Percentiles rank a stretch among this genome's conserved stretches.
Evolutionary conservation across 192 early-diverging fungal genomes (phyloP).

Genomic region (Rhizophagus clarus): DNA sequence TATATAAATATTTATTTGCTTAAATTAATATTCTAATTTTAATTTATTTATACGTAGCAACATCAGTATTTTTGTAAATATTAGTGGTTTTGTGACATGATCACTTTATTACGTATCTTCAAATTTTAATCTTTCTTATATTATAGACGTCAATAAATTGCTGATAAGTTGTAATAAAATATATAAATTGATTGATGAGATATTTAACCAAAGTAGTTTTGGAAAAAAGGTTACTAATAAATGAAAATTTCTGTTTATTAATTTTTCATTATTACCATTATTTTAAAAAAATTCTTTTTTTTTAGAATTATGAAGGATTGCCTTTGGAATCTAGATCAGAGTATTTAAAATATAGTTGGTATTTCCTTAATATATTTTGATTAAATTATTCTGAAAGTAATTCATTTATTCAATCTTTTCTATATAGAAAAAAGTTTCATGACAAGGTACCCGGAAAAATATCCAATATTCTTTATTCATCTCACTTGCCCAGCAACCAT

Average conservation of each 20-base stretch:
- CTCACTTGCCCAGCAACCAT: conserved; percentile 46
- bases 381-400: not conserved
- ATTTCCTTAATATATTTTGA: not conserved
- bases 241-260: not conserved
- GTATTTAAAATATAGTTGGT: not conserved
- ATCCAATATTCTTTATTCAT: conserved; percentile 59
- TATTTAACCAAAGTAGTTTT: conserved; percentile 43
- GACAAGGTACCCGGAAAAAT: conserved; percentile 38
- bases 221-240: conserved; percentile 14
- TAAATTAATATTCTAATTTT: not conserved
- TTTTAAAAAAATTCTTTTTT: not conserved
- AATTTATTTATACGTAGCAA: conserved; percentile 31
- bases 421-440: conserved; percentile 20
- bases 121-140: not conserved
- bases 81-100: not conserved
- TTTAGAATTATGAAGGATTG: not conserved
- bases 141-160: conserved; percentile 53
- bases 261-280: not conserved
- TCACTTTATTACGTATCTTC: not conserved
- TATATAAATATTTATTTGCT: not conserved
- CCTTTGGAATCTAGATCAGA: not conserved
- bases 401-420: not conserved
- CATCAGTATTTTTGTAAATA: conserved; percentile 60
- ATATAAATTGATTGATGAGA: conserved; percentile 44
- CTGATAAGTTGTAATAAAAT: conserved; percentile 41